Evolutionary conservation across 768 basidiomycete genomes (phyloP), one percentile per base, ranked within the genome.

Genomic region (Cystofilobasidium capitatum): DNA sequence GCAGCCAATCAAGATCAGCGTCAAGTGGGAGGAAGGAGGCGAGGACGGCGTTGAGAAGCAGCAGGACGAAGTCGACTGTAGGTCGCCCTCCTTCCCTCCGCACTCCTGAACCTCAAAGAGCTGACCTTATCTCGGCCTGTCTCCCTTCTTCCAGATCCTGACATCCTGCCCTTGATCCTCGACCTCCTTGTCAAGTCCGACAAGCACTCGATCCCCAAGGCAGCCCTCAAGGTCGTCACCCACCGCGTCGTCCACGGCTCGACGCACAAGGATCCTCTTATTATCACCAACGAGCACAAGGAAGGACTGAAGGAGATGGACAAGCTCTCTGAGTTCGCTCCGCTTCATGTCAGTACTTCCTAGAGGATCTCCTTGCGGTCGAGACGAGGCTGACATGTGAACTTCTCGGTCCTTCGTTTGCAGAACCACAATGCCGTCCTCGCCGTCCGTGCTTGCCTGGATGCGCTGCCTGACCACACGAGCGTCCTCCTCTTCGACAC

Each of bases 401-500:
- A 16, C 39, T 37, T 37, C 85, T 84, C 31, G 36, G 26, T 86
- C 87, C 72, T 86, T 86, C 72, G 83, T 82, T 36, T 58, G 45
- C 16, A 79, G 76, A 79, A 79, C 69, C 79, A 80, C 72, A 76
- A 78, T 62, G 77, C 79, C 24, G 79, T 80, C 26, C 72, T 79
- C 8, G 77, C 78, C 22, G 78, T 80, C 58, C 73, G 74, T 69
- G 80, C 84, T 0, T 87, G 86, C 71, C 80, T 88, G 22, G 74
- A 81, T 5, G 78, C 79, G 0, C 80, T 94, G 22, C 87, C 88
- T 1, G 16, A 44, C 0, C 82, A 91, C 24, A 81, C 80, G 36
- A 88, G 88, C 0, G 82, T 93, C 59, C 88, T 91, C 0, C 88
- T 87, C 73, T 96, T 94, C 74, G 91, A 96, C 76, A 89, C 90